phyloP scores from a whole-genome alignment of 305 asterid genomes.

The Solanum hybrid region DNA sequence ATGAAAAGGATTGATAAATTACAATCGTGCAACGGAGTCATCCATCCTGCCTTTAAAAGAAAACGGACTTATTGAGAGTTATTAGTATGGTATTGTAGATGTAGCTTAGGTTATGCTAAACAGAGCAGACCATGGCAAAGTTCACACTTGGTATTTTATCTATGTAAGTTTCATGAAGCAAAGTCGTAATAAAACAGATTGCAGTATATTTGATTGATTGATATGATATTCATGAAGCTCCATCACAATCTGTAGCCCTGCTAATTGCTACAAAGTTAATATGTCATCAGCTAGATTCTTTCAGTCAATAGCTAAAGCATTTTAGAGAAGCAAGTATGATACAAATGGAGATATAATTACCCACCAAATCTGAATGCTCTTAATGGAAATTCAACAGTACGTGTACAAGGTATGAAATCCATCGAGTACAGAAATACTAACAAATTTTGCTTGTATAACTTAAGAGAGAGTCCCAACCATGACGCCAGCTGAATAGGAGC shows the following conservation, averaged over 20 bases:
- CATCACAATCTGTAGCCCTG: background rate
- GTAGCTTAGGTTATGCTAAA: background rate
- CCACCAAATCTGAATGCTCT: background rate
- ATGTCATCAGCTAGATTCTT: background rate
- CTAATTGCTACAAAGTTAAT: background rate
- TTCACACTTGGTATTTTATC: background rate
- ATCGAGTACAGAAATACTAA: background rate
- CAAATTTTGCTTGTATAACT: background rate
- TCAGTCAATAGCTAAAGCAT: background rate
- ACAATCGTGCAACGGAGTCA: conserved; percentile 31
- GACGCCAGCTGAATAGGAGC: background rate
- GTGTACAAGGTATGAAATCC: background rate
- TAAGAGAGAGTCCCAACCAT: background rate
- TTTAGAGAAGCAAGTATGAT: background rate
- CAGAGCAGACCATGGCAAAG: background rate
- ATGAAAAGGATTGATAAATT: conserved; percentile 51
- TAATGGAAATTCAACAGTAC: background rate
- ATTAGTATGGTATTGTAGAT: background rate
- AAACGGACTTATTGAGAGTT: conserved; percentile 33
- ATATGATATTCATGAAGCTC: background rate
- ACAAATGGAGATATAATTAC: background rate
- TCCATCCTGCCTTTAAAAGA: conserved; percentile 66
- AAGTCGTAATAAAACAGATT: background rate
- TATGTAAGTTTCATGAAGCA: background rate
- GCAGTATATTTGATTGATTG: background rate